Percentiles rank a stretch among this genome's conserved stretches.
Evolutionary conservation across 129 eudicot species (phyloP).

Genomic region (Centaurea solstitialis): DNA sequence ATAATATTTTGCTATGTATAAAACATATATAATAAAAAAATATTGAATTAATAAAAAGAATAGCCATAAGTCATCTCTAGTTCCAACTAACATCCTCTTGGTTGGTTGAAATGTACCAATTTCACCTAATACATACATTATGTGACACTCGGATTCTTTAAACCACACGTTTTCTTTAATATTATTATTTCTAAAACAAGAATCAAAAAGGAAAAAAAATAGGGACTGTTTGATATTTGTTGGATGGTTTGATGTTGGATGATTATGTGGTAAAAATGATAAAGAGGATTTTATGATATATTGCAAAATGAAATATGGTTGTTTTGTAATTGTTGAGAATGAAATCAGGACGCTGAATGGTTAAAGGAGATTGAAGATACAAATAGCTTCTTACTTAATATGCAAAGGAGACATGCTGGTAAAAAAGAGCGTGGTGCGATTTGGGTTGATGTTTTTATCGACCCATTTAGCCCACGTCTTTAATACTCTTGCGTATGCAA

Average conservation of each 20-base stretch:
- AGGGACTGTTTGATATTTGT: no score
- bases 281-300: no score
- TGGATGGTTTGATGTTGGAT: no score
- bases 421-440: conserved; percentile 74
- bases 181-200: not conserved
- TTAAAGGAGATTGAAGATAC: no score
- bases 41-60: not conserved
- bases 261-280: no score
- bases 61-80: conserved; percentile 26
- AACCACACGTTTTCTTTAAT: not conserved
- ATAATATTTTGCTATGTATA: not conserved
- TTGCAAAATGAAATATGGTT: no score
- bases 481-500: conserved; percentile 74
- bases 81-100: conserved; percentile 20
- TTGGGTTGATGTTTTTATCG: conserved; percentile 62
- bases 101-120: conserved; percentile 21
- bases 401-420: conserved; percentile 98
- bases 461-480: conserved; percentile 95
- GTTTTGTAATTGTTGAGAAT: no score
- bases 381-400: conserved; percentile 58
- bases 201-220: conserved; percentile 17
- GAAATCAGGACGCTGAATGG: no score
- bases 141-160: not conserved
- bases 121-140: conserved; percentile 23
- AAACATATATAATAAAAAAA: not conserved